phyloP scores from a whole-genome alignment of 768 basidiomycete species.

The Polyporus arcularius region DNA sequence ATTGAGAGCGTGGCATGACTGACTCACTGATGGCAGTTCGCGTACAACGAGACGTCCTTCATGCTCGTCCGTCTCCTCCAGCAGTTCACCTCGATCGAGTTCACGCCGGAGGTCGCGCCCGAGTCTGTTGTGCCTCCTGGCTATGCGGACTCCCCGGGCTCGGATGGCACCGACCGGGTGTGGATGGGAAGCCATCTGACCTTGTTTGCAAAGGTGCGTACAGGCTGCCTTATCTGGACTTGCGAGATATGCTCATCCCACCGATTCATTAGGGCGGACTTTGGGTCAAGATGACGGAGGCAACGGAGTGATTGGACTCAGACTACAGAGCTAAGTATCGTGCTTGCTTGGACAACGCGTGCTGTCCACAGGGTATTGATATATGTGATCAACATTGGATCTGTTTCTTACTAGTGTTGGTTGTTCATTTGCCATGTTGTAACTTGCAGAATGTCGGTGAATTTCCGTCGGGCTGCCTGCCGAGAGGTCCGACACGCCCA shows the following conservation, averaged over 20 bases:
- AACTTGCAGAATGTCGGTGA: no score
- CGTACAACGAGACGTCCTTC: constrained; percentile 55
- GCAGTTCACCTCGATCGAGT: constrained; percentile 37
- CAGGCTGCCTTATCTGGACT: neutral
- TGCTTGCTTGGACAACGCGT: no score
- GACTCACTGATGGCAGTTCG: constrained; percentile 37
- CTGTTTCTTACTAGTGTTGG: no score
- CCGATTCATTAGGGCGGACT: constrained; percentile 40
- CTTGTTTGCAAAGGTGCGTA: constrained; percentile 41
- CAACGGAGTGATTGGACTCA: neutral
- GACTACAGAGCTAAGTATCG: no score
- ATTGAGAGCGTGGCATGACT: neutral
- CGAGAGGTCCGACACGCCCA: no score
- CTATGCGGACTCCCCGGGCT: constrained; percentile 19
- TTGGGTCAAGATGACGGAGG: constrained; percentile 45
- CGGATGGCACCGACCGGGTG: constrained; percentile 35
- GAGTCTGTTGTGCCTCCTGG: constrained; percentile 22
- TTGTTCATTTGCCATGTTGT: no score
- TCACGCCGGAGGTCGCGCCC: constrained; percentile 27
- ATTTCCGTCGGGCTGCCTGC: no score
- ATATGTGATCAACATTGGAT: no score
- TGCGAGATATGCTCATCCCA: neutral
- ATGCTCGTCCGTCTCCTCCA: constrained; percentile 57
- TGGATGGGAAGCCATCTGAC: constrained; percentile 39
- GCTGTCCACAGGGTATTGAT: no score